Evolutionary conservation across 2,329 filamentous ascomycete genomes (phyloP), one percentile per base, ranked within the genome.

Genomic region (Aspergillus pseudoviridinutans): DNA sequence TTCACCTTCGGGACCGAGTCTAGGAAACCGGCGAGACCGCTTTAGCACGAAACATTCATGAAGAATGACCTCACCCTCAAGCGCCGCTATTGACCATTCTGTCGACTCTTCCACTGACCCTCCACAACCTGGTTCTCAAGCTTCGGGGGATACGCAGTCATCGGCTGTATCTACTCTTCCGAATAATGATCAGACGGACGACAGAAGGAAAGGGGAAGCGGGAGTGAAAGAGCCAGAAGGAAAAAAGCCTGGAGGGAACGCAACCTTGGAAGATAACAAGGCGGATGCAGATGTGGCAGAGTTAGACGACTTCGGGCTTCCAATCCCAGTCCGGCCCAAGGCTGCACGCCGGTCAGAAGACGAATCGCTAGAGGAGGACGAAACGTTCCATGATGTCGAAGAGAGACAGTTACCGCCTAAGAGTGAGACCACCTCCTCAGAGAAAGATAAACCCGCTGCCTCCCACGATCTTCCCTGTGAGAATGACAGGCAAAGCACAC

Each of bases 261-360:
- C 58, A 20, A 49, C 49, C 6, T 24, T 52, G 12, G 53, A 51
- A n/a, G 24, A 53, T 28, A 51, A 29, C 42, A 52, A 8, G 9
- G 54, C 55, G 53, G 54, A 58, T 24, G 46, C 53, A 5, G 50
- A 49, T 20, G 51, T 59, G 6, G 49, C 28, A 44, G 69, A 68
- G 25, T 50, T 74, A 28, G 74, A 76, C 51, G 74, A 76, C 49
- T 76, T 76, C 60, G 74, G 74, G 1, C 66, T 76, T 17, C 74
- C 74, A 6, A 71, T 76, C 59, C 73, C 68, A 61, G 42, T 58
- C 47, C 66, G 65, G 22, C 51, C 63, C 28, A 61, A 49, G 29
- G 60, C 64, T 29, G 42, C 56, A 44, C 64, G 28, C 2, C 28
- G 53, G 32, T 54, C 61, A n/a, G 41, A 56, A 4, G 60, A 53